Evolutionary conservation across 192 early-diverging fungal genomes (phyloP), one percentile per base, ranked within the genome.

Genomic region (Podila minutissima): DNA sequence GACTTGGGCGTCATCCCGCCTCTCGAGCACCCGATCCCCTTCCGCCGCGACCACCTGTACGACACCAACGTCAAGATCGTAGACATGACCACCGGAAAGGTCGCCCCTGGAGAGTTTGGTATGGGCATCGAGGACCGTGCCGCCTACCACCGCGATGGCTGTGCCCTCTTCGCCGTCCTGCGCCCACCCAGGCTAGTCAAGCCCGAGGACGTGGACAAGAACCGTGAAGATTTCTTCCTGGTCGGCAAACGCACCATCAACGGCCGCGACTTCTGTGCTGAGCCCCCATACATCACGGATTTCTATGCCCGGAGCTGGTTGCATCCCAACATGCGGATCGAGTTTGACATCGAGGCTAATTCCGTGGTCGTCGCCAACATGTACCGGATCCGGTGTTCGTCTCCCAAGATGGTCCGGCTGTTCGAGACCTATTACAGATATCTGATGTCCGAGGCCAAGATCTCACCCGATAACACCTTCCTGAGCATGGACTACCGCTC

Each of bases 51-150:
- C 50, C 51, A 79, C 33, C 13, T 79, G 28, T 72, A 79, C 37
- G 70, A 72, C 32, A 66, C 53, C 38, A 68, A 68, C 41, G 70
- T 72, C 66, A 55, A 66, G 48, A 72, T 81, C 46, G 67, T 60
- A 0, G 70, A 72, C 33, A 29, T 72, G 26, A 72, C 70, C 5
- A 69, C 71, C 0, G 77, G 77, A 13, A 72, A 72, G 32, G 35
- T 58, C 2, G 76, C 66, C 1, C 69, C 64, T 5, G 70, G 71
- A 1, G 77, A 81, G 60, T 73, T 81, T 61, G 77, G 77, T 4
- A 73, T 81, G 66, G 77, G 77, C 11, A 64, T 81, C 13, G 77
- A 81, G 33, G 77, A 81, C 28, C 70, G 77, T 1, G 71, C 66
- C 2, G 77, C 66, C 10, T 72, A 69, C 24, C 64, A 68, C 38